These are phyloP conservation scores for Fusarium guadeloupense DNA, from an alignment of 2,329 filamentous ascomycete species.

Conservation along the genomic window DNA sequence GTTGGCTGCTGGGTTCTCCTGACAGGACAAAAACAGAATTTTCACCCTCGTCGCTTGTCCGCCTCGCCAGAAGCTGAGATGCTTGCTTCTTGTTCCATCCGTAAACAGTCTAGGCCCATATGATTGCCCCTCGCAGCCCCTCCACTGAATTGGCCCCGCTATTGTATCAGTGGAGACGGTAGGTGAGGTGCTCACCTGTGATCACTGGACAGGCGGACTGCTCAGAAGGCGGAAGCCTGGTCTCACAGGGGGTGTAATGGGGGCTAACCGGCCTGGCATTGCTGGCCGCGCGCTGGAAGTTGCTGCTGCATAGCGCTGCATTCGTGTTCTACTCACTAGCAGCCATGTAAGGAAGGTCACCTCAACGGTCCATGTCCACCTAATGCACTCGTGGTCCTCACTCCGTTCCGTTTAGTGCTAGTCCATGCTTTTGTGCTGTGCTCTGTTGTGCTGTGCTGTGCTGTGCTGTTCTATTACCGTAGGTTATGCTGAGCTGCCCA, in stretches of 20 bases:
- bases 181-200: conserved; percentile 16
- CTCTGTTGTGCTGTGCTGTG: conserved; percentile 7
- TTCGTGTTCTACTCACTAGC: conserved; percentile 24
- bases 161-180: conserved; percentile 32
- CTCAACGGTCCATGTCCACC: conserved; percentile 17
- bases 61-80: conserved; percentile 35
- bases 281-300: conserved; percentile 28
- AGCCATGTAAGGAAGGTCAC: conserved; percentile 29
- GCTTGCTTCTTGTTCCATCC: conserved; percentile 31
- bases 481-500: conserved; percentile 45
- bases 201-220: neutral
- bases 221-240: conserved; percentile 17
- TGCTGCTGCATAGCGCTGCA: conserved; percentile 35
- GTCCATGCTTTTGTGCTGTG: conserved; percentile 15
- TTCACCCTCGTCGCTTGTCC: conserved; percentile 42
- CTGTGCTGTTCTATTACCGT: conserved; percentile 32
- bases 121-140: conserved; percentile 35
- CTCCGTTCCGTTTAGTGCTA: too few species aligned
- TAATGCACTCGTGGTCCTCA: conserved; percentile 11
- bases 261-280: conserved; percentile 20
- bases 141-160: conserved; percentile 42
- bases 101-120: conserved; percentile 36
- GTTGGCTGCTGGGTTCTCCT: conserved; percentile 43
- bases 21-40: conserved; percentile 39
- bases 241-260: conserved; percentile 25